Evolutionary conservation across 208 protist species (phyloP).

Genomic region (Trypanosoma brucei): DNA sequence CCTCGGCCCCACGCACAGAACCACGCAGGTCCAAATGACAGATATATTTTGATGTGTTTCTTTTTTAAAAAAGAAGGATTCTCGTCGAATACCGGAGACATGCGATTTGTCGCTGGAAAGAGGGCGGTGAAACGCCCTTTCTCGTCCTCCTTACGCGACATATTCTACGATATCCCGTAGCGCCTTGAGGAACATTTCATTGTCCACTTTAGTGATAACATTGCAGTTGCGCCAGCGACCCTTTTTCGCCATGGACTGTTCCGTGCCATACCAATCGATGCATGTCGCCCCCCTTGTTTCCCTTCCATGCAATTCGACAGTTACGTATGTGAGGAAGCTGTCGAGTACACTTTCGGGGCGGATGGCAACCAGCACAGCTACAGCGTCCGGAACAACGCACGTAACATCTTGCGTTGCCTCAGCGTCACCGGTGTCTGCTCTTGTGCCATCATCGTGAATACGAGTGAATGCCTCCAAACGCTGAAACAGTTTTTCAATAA

Average conservation of each 20-base stretch:
- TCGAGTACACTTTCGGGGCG: conserved; percentile 52
- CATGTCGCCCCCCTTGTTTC: conserved; percentile 70
- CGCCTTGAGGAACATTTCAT: conserved; percentile 31
- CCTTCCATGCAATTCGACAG: conserved; percentile 62
- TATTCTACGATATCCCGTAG: conserved; percentile 53
- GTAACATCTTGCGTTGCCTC: conserved; percentile 76
- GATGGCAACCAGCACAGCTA: conserved; percentile 60
- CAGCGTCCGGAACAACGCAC: conserved; percentile 78
- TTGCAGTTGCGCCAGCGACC: conserved; percentile 75
- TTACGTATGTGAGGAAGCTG: conserved; percentile 60
- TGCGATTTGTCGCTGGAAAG: too few species aligned
- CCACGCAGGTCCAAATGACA: too few species aligned
- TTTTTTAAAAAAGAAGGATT: too few species aligned
- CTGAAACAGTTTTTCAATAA: conserved; percentile 73
- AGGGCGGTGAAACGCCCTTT: too few species aligned
- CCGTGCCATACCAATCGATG: conserved; percentile 85
- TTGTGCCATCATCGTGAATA: conserved; percentile 50
- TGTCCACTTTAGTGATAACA: conserved; percentile 41
- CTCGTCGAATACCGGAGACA: too few species aligned
- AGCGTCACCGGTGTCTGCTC: conserved; percentile 64
- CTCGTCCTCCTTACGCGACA: background rate
- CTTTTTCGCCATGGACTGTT: conserved; percentile 80
- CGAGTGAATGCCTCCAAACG: conserved; percentile 69
- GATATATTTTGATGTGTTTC: too few species aligned
- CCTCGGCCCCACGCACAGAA: too few species aligned